Evolutionary conservation across 148 eudicot species (phyloP).

Genomic region (Nyssa sinensis): DNA sequence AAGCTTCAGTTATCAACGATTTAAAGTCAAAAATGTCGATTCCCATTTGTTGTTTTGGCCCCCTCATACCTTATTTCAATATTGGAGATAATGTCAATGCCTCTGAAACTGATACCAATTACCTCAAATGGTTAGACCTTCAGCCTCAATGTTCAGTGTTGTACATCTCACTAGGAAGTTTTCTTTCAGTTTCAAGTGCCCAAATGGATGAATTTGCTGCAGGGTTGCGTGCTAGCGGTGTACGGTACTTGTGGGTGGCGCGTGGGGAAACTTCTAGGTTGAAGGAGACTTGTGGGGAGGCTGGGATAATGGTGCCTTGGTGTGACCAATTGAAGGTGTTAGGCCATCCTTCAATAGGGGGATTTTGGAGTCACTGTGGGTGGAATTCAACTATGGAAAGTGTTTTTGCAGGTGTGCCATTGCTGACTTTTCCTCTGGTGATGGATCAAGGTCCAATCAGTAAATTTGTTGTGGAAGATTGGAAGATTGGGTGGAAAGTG

Average conservation of each 20-base stretch:
- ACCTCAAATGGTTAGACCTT: constrained; percentile 37
- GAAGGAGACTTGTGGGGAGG: neutral
- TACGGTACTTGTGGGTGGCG: constrained; percentile 26
- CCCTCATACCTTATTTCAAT: constrained; percentile 31
- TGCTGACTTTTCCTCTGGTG: constrained; percentile 36
- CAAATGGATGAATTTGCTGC: constrained; percentile 37
- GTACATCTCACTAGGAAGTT: constrained; percentile 40
- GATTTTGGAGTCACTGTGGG: constrained; percentile 42
- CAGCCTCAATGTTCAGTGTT: constrained; percentile 31
- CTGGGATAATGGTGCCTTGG: constrained; percentile 34
- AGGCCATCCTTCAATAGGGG: constrained; percentile 34
- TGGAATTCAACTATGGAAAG: constrained; percentile 38
- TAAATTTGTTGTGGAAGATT: constrained; percentile 40
- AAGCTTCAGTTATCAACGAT: constrained; percentile 9
- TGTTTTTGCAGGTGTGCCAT: constrained; percentile 29
- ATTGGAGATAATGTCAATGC: neutral
- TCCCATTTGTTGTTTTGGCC: constrained; percentile 33
- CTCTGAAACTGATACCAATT: too few species aligned
- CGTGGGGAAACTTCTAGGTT: constrained; percentile 19
- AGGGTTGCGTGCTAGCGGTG: constrained; percentile 25
- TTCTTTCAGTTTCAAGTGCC: constrained; percentile 16
- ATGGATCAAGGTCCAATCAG: constrained; percentile 32
- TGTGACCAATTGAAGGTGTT: constrained; percentile 47
- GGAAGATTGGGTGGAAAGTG: constrained; percentile 40
- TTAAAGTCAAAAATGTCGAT: constrained; percentile 13